Percentiles rank a stretch among this genome's conserved stretches.
Evolutionary conservation across 129 eudicot species (phyloP).

Genomic region (sunflower (Helianthus annuus)): HanXRQr2.0-SUNRISE NC_035448.2:189501077-189501576

Average conservation of each 20-base stretch:
- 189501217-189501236: conserved; percentile 49
- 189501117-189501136: too few species aligned
- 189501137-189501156: background rate
- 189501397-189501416: background rate
- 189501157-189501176: background rate
- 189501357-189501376: background rate
- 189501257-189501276: conserved; percentile 45
- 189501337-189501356: conserved; percentile 78
- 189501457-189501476: conserved; percentile 51
- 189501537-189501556: conserved; percentile 47
- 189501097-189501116: too few species aligned
- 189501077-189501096: too few species aligned
- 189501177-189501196: conserved; percentile 37
- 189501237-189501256: conserved; percentile 49
- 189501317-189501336: conserved; percentile 60
- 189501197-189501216: conserved; percentile 69
- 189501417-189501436: background rate
- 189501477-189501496: conserved; percentile 52
- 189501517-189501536: conserved; percentile 41
- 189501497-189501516: conserved; percentile 70
- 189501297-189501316: conserved; percentile 61
- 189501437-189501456: conserved; percentile 2
- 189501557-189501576: conserved; percentile 43
- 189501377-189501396: background rate
- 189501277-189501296: conserved; percentile 51